Conservation (phyloP, 192 early-diverging fungal genomes). For the Podila minutissima region DNA sequence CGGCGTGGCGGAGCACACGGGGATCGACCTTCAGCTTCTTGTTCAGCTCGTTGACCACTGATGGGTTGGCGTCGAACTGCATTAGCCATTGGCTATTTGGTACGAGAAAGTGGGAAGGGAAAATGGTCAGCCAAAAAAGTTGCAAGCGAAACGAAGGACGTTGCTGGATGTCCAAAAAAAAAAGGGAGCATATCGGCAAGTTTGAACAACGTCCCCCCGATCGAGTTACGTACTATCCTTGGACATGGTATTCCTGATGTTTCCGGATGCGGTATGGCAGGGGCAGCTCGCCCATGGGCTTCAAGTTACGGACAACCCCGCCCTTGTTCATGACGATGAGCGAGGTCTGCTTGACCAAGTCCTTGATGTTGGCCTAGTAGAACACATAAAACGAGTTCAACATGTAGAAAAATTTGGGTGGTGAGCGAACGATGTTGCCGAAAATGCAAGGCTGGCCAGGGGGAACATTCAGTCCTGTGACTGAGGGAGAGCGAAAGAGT, state of each 20-base stretch:
- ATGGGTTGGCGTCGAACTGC: constrained; percentile 82
- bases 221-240: constrained; percentile 63
- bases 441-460: too few relatives aligned
- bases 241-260: constrained; percentile 82
- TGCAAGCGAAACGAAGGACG: background rate
- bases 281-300: constrained; percentile 73
- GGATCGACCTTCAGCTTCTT: constrained; percentile 73
- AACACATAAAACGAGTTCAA: too few relatives aligned
- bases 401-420: too few relatives aligned
- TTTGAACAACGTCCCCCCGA: too few relatives aligned
- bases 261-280: constrained; percentile 90
- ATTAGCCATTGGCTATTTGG: constrained; percentile 73
- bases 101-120: background rate
- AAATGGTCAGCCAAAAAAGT: background rate
- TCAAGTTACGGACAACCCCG: constrained; percentile 88
- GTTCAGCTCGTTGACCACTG: constrained; percentile 66
- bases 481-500: too few relatives aligned
- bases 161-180: too few relatives aligned
- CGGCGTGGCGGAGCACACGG: constrained; percentile 77
- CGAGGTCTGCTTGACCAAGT: constrained; percentile 80
- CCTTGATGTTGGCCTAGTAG: constrained; percentile 67
- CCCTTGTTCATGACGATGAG: constrained; percentile 81
- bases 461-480: too few relatives aligned
- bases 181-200: background rate
- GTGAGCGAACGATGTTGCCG: too few relatives aligned